Percentiles rank a stretch among this genome's conserved stretches.
Conservation (phyloP, 139 green algal genomes). For the Tetraselmis chui region DNA sequence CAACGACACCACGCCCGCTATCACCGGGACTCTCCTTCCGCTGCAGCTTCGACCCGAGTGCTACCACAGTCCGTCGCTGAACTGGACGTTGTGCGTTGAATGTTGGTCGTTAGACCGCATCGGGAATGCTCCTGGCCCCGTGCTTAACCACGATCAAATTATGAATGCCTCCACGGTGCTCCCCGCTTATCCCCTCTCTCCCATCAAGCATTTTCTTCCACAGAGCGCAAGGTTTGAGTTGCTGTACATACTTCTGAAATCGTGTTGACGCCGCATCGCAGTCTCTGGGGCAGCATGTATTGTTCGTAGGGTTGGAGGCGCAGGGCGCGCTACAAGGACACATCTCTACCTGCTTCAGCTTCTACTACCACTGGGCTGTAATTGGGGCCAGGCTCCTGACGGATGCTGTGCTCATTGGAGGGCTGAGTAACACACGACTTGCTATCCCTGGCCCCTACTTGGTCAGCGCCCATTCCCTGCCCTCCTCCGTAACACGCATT, state of each 20-base stretch:
- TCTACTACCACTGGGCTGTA: neutral
- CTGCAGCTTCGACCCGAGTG: neutral
- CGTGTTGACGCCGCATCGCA: neutral
- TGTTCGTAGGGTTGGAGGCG: neutral
- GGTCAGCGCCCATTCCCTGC: neutral
- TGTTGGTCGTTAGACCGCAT: neutral
- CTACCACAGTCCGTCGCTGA: neutral
- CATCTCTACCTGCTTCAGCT: neutral
- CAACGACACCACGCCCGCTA: neutral
- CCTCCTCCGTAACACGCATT: no score
- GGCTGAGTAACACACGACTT: neutral
- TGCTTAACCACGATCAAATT: neutral
- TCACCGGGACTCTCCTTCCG: neutral
- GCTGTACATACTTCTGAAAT: no score
- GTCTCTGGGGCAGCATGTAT: neutral
- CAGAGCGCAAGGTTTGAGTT: no score
- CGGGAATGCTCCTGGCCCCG: neutral
- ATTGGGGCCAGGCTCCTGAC: neutral
- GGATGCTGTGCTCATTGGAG: neutral
- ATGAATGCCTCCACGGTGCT: neutral
- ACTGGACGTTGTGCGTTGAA: neutral
- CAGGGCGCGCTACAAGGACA: neutral
- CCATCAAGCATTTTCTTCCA: no score
- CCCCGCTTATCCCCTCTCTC: neutral
- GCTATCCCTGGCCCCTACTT: neutral